Conservation (phyloP, 257 asterid species). For the Datura wrightii region DNA sequence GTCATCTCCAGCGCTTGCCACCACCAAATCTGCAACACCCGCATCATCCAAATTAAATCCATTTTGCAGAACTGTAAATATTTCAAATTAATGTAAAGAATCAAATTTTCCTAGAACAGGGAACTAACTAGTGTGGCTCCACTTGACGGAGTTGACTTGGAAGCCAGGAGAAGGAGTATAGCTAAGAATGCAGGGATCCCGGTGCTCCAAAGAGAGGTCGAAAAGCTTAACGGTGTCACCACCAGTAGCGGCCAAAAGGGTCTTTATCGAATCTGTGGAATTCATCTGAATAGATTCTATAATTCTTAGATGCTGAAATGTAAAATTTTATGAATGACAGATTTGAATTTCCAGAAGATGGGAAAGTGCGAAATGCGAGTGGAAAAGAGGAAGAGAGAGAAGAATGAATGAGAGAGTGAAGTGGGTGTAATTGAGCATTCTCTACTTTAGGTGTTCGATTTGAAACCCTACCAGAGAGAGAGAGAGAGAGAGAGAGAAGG, state of each 20-base stretch:
- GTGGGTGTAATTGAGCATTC: not conserved
- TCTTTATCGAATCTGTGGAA: conserved; percentile 63
- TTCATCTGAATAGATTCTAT: conserved; percentile 45
- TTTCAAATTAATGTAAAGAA: conserved; percentile 20
- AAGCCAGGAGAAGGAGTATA: conserved; percentile 73
- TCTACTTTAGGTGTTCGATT: conserved; percentile 8
- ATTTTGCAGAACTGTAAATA: conserved; percentile 17
- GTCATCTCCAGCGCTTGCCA: conserved; percentile 96
- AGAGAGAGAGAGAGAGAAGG: not conserved
- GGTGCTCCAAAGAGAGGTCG: conserved; percentile 80
- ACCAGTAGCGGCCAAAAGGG: conserved; percentile 76
- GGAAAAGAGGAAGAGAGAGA: not conserved
- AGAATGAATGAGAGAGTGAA: not conserved
- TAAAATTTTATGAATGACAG: not conserved
- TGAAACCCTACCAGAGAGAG: conserved; percentile 29
- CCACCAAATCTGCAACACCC: conserved; percentile 71
- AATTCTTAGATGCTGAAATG: not conserved
- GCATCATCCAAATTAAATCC: not conserved
- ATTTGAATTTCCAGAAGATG: conserved; percentile 4
- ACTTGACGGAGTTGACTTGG: conserved; percentile 84
- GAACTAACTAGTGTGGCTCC: conserved; percentile 94
- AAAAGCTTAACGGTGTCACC: conserved; percentile 95
- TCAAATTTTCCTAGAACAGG: conserved; percentile 11
- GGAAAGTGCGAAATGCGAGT: not conserved
- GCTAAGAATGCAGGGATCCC: conserved; percentile 84